These are phyloP conservation scores for Kalmusia sp. DNA, from an alignment of 2,329 filamentous ascomycete genomes.

Conservation along the genomic window DNA sequence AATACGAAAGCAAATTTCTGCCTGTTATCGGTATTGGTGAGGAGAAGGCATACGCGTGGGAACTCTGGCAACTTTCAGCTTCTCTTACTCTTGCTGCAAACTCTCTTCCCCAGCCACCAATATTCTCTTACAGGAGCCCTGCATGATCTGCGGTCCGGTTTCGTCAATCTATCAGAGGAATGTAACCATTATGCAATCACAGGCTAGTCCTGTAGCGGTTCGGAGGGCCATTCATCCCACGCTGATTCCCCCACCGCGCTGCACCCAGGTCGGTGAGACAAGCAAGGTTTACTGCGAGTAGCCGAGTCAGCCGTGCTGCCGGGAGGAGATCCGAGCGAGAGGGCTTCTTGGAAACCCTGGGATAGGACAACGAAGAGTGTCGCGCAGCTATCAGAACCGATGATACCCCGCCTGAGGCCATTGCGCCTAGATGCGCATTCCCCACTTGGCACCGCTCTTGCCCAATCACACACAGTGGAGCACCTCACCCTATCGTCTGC, in stretches of 20 bases:
- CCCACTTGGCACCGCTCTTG: not conserved
- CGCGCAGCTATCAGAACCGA: no score
- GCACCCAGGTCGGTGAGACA: not conserved
- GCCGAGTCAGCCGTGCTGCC: constrained; percentile 8
- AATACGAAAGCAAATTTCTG: no score
- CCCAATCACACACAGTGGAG: not conserved
- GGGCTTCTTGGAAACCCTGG: no score
- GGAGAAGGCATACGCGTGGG: no score
- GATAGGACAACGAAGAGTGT: no score
- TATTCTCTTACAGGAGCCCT: constrained; percentile 45
- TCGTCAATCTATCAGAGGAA: not conserved
- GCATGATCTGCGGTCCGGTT: constrained; percentile 39
- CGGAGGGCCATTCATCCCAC: not conserved
- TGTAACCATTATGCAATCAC: not conserved
- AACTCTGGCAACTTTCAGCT: constrained; percentile 1
- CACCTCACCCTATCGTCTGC: not conserved
- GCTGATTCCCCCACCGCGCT: not conserved
- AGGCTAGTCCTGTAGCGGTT: not conserved
- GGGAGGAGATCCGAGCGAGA: constrained; percentile 15
- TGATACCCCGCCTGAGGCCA: not conserved
- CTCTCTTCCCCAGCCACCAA: constrained; percentile 41
- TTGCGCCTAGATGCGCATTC: not conserved
- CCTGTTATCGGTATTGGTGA: no score
- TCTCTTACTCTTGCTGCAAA: constrained; percentile 25
- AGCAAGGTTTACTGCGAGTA: not conserved